Evolutionary conservation across 768 basidiomycete species (phyloP).

Genomic region (Podaxis carcinomalis): DNA sequence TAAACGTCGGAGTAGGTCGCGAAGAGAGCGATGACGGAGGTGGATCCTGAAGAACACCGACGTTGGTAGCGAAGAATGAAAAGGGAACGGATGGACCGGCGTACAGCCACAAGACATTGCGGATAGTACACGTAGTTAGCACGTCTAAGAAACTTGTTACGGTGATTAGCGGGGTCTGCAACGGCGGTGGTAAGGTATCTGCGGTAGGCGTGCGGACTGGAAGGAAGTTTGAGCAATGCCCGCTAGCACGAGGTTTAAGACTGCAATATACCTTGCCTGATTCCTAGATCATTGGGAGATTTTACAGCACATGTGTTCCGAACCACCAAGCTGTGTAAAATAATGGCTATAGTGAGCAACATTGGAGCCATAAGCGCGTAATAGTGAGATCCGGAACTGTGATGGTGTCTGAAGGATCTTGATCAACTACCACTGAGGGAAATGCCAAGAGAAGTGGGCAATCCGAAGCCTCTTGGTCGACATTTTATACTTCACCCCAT

Average conservation of each 20-base stretch:
- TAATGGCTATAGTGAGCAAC: no score
- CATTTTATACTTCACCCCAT: no score
- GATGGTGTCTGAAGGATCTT: no score
- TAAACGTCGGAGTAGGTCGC: not conserved
- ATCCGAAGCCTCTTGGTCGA: no score
- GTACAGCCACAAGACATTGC: conserved; percentile 11
- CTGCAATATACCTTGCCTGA: conserved; percentile 27
- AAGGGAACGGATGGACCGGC: not conserved
- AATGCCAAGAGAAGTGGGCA: no score
- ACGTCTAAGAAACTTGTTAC: not conserved
- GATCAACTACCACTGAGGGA: no score
- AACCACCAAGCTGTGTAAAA: no score
- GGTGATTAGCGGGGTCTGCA: not conserved
- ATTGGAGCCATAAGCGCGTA: no score
- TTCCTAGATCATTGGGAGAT: no score
- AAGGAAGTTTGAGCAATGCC: not conserved
- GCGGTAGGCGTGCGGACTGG: not conserved
- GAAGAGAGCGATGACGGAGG: conserved; percentile 6
- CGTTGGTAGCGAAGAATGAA: conserved; percentile 8
- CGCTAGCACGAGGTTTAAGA: conserved; percentile 1
- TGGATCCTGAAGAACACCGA: conserved; percentile 22
- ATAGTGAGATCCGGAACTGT: no score
- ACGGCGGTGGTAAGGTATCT: not conserved
- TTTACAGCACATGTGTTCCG: no score
- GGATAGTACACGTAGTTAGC: conserved; percentile 4